Conservation (phyloP, 345 rosid species). For the Eucalyptus tenuipes region DNA sequence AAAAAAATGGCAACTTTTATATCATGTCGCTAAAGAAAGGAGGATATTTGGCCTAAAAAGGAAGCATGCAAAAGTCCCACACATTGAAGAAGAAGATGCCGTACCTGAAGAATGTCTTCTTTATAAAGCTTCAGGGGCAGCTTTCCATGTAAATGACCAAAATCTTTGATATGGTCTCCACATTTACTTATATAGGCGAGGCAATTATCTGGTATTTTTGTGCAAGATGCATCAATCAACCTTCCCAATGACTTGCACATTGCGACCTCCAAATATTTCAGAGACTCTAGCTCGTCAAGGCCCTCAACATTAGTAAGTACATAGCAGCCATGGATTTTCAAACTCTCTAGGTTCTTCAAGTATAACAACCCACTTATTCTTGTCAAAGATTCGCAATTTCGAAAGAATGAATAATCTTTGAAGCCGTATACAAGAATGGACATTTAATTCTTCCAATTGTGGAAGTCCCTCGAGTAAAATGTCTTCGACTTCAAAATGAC, state of each 20-base stretch:
- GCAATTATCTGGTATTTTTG: neutral
- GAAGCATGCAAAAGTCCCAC: neutral
- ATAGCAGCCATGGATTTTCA: fast-evolving
- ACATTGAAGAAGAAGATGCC: neutral
- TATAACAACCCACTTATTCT: neutral
- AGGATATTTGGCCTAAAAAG: neutral
- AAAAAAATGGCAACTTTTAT: neutral
- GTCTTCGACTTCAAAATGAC: neutral
- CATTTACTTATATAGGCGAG: fast-evolving
- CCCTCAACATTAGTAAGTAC: neutral
- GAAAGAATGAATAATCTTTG: neutral
- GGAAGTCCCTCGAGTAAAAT: neutral
- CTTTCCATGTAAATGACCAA: fast-evolving
- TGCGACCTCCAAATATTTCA: fast-evolving
- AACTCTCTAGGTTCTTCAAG: fast-evolving
- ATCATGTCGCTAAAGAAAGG: neutral
- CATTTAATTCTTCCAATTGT: fast-evolving
- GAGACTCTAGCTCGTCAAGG: no score
- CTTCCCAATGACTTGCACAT: fast-evolving
- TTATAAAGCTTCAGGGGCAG: neutral
- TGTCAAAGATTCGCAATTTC: neutral
- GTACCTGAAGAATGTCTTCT: fast-evolving
- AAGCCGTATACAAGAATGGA: fast-evolving
- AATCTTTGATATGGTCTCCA: neutral
- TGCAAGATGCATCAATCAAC: neutral